Base-by-base conservation (phyloP, 2,329 filamentous ascomycete species). In the Penicillium sp. region DNA sequence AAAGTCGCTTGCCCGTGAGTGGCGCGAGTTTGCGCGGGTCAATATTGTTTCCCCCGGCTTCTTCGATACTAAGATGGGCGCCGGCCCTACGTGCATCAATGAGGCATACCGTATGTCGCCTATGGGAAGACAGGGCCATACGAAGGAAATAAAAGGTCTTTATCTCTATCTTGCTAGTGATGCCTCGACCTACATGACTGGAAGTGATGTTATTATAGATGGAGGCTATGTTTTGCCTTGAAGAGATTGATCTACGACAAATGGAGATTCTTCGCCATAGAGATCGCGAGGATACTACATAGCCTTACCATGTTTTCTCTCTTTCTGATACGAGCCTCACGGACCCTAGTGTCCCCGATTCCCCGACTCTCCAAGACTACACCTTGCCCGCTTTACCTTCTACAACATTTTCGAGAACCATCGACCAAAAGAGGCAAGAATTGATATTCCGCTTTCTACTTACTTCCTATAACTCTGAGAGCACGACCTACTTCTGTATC, bases 31-130 rank as follows among this genome's bases (percentile, higher is more conserved):
- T 54, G 79, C 79, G 3, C 71, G 80, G 3, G 79, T 81, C 25
- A 82, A 82, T 57, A 72, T 78, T 39, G 75, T 82, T 9, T 76
- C 73, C 0, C 77, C 77, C 0, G 77, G 77, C 0, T 82, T 78
- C 63, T 78, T 81, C 56, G 72, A 80, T 46, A 81, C 79, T 0
- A 78, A 78, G 56, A 78, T 81, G 71, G 76, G 77, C 0, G 78
- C 77, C 0, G 66, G 72, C 13, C 69, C 72, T 0, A 38, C 49
- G 2, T 69, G 70, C 2, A 53, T 75, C 6, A 74, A 79, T 15
- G 78, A 80, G 59, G 64, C 64, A 1, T 66, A 66, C 32, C 63
- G 65, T 0, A 80, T 81, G 78, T 69, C 78, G 0, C 69, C 71
- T 1, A 57, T 80, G 13, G 77, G 66, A 20, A 53, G 68, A 9